phyloP scores from a whole-genome alignment of 2,329 filamentous ascomycete species.

The Erysiphe pulchra region DNA sequence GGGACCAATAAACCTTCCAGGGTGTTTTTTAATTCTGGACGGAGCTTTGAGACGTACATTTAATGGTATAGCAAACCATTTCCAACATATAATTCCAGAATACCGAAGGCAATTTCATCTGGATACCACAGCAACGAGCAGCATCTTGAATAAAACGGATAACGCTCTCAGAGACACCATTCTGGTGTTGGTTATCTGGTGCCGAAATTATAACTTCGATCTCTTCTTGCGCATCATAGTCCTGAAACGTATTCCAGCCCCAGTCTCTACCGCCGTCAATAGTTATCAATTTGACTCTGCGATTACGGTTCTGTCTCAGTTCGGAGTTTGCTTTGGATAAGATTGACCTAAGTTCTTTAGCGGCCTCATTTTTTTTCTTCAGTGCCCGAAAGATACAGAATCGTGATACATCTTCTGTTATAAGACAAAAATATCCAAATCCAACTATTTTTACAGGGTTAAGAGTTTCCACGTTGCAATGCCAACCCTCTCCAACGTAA shows the following conservation, averaged over 20 bases:
- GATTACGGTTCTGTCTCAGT: not conserved
- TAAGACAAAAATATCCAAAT: not conserved
- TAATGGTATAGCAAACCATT: not conserved
- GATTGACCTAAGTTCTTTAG: not conserved
- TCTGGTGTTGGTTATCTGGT: not conserved
- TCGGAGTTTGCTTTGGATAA: not conserved
- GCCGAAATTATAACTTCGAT: no score
- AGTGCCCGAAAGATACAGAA: not conserved
- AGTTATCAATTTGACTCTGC: not conserved
- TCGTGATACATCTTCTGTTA: not conserved
- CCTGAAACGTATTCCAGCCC: not conserved
- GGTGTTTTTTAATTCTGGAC: not conserved
- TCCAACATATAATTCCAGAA: constrained; percentile 1
- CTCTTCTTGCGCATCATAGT: not conserved
- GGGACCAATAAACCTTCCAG: not conserved
- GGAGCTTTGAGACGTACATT: not conserved
- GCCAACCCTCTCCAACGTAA: not conserved
- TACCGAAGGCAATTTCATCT: not conserved
- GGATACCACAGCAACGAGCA: not conserved
- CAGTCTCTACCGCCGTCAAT: not conserved
- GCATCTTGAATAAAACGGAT: not conserved
- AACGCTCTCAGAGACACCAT: not conserved
- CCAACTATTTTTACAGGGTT: not conserved
- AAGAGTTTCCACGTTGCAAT: not conserved
- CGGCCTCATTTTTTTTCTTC: not conserved